Percentiles rank a stretch among this genome's conserved stretches.
These are phyloP conservation scores for Venustampulla echinocandica DNA, from an alignment of 495 filamentous ascomycete species.

Conservation along the genomic window DNA sequence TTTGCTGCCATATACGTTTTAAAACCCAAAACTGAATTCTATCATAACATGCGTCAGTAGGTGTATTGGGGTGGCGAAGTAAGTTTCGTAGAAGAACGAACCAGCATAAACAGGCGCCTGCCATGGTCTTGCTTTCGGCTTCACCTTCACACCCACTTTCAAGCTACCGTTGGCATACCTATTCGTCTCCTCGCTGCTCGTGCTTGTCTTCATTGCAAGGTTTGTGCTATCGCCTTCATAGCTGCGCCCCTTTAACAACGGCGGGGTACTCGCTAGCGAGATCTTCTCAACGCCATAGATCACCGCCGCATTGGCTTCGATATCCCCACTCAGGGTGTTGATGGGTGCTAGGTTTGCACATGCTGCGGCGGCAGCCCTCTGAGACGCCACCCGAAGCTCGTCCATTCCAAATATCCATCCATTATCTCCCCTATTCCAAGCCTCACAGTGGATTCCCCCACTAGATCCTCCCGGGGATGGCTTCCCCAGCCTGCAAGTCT, in stretches of 20 bases:
- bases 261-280: background rate
- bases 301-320: slow-evolving; percentile 10
- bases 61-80: slow-evolving; percentile 8
- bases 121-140: slow-evolving; percentile 26
- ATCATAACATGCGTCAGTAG: background rate
- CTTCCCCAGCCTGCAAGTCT: slow-evolving; percentile 24
- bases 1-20: too few species aligned
- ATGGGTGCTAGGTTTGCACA: slow-evolving; percentile 18
- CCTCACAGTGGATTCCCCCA: slow-evolving; percentile 16
- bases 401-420: slow-evolving; percentile 19
- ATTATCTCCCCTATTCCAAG: background rate
- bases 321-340: slow-evolving; percentile 8
- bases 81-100: slow-evolving; percentile 20
- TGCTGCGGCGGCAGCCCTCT: slow-evolving; percentile 18
- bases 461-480: background rate
- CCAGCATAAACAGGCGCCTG: slow-evolving; percentile 36
- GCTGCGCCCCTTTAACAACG: background rate
- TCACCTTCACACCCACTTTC: slow-evolving; percentile 10
- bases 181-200: slow-evolving; percentile 15
- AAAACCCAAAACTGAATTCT: slow-evolving; percentile 1
- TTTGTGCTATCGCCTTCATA: slow-evolving; percentile 9
- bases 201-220: slow-evolving; percentile 12
- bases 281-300: slow-evolving; percentile 19
- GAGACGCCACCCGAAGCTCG: slow-evolving; percentile 14
- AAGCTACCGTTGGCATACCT: slow-evolving; percentile 8